Conservation (phyloP, 1,284 basidiomycete genomes). For the Thelephora terrestris region DNA sequence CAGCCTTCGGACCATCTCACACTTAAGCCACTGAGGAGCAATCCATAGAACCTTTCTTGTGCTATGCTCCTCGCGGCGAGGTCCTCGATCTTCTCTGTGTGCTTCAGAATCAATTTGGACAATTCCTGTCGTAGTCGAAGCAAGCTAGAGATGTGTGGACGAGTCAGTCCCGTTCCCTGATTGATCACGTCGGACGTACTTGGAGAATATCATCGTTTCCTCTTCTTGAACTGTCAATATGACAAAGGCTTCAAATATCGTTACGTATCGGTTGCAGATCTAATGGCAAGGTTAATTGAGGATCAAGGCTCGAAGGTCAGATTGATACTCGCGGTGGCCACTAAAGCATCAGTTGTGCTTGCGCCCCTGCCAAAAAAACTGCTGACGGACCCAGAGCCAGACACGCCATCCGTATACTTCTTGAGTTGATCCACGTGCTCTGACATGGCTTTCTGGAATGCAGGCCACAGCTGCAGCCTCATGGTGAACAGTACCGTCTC, state of each 20-base stretch:
- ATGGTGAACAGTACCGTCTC: slow-evolving; percentile 72
- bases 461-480: slow-evolving; percentile 81
- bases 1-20: slow-evolving; percentile 33
- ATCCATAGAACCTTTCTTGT: slow-evolving; percentile 66
- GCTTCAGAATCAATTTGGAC: slow-evolving; percentile 65
- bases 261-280: slow-evolving; percentile 61
- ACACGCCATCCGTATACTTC: slow-evolving; percentile 64
- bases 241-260: slow-evolving; percentile 73
- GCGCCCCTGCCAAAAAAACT: slow-evolving; percentile 58
- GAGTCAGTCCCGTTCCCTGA: slow-evolving; percentile 4
- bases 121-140: slow-evolving; percentile 81
- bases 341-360: slow-evolving; percentile 58
- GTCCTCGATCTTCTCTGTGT: slow-evolving; percentile 62
- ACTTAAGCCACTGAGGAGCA: slow-evolving; percentile 67
- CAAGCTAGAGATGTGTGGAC: slow-evolving; percentile 38
- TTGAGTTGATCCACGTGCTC: slow-evolving; percentile 74
- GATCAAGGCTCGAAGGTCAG: not conserved
- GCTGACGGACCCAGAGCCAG: slow-evolving; percentile 17
- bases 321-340: slow-evolving; percentile 42
- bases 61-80: slow-evolving; percentile 54
- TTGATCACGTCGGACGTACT: slow-evolving; percentile 38
- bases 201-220: slow-evolving; percentile 91
- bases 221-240: slow-evolving; percentile 74
- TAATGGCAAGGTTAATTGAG: slow-evolving; percentile 5
- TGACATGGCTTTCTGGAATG: slow-evolving; percentile 84